Conservation (phyloP, 208 protist species). For the Acanthamoeba triangularis region DNA sequence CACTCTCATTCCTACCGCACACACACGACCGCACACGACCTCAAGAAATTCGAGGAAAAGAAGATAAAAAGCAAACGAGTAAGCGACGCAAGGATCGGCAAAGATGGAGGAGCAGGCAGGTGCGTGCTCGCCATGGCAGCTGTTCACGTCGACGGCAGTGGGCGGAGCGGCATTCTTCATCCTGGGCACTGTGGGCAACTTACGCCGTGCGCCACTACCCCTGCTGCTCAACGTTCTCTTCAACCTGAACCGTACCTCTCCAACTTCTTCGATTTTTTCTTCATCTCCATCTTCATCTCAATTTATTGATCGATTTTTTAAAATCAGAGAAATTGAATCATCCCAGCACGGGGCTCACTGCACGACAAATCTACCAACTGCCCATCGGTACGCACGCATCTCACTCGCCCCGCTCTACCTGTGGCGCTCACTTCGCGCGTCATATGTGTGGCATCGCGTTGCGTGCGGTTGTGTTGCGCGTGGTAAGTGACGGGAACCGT, state of each 20-base stretch:
- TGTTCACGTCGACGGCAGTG: slow-evolving; percentile 1
- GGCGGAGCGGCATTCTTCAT: slow-evolving; percentile 16
- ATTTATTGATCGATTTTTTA: background rate
- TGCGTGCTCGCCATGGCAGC: slow-evolving; percentile 1
- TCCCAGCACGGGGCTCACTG: background rate
- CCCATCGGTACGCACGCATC: background rate
- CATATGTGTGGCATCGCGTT: background rate
- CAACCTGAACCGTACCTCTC: background rate
- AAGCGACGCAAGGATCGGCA: too few relatives aligned
- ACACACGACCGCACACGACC: background rate
- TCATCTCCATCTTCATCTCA: too few relatives aligned
- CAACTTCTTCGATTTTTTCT: too few relatives aligned
- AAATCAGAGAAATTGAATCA: slow-evolving; percentile 12
- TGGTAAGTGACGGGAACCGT: background rate
- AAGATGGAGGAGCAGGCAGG: background rate
- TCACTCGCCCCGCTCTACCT: background rate
- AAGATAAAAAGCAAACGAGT: background rate
- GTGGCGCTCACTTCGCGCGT: background rate
- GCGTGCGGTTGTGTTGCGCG: too few relatives aligned
- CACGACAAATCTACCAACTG: slow-evolving; percentile 3
- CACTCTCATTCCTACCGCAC: too few relatives aligned
- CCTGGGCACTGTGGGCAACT: slow-evolving; percentile 7
- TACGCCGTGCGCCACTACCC: background rate
- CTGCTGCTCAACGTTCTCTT: slow-evolving; percentile 11
- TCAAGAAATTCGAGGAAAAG: slow-evolving; percentile 8